Conservation (phyloP, 1,139 yeast species). For the Debaryomyces coudertii region DNA sequence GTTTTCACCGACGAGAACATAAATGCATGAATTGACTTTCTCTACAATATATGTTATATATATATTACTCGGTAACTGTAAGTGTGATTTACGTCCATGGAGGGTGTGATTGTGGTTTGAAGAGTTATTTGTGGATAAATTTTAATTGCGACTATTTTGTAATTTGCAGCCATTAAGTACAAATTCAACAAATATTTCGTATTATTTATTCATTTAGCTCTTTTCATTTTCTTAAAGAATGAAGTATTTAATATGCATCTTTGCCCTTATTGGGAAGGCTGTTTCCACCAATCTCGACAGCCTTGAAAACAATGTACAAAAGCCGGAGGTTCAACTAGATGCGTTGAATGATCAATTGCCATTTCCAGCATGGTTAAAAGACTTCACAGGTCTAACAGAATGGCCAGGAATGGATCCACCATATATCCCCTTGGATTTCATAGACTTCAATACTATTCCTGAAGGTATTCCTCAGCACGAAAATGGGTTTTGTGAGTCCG, state of each 20-base stretch:
- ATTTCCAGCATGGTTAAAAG: conserved; percentile 79
- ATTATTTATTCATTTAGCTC: not conserved
- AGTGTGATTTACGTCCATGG: no score
- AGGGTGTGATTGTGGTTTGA: not conserved
- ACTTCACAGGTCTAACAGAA: conserved; percentile 66
- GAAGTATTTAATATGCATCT: conserved; percentile 1
- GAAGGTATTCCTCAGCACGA: conserved; percentile 47
- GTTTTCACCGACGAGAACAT: not conserved
- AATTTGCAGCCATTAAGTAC: conserved; percentile 10
- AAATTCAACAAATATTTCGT: not conserved
- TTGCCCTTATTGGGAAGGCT: not conserved
- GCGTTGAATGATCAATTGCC: conserved; percentile 31
- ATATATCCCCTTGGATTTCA: conserved; percentile 75
- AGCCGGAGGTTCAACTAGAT: not conserved
- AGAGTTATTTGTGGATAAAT: conserved; percentile 2
- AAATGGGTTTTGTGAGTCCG: conserved; percentile 62
- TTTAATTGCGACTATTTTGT: not conserved
- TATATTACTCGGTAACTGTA: no score
- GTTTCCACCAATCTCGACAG: not conserved
- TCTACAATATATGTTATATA: not conserved
- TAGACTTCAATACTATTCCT: conserved; percentile 58
- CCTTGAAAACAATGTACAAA: not conserved
- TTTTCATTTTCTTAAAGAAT: not conserved
- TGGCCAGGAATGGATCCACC: conserved; percentile 94
- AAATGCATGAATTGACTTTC: not conserved